phyloP scores from a whole-genome alignment of 257 asterid species.

The Penstemon newberryi region DNA sequence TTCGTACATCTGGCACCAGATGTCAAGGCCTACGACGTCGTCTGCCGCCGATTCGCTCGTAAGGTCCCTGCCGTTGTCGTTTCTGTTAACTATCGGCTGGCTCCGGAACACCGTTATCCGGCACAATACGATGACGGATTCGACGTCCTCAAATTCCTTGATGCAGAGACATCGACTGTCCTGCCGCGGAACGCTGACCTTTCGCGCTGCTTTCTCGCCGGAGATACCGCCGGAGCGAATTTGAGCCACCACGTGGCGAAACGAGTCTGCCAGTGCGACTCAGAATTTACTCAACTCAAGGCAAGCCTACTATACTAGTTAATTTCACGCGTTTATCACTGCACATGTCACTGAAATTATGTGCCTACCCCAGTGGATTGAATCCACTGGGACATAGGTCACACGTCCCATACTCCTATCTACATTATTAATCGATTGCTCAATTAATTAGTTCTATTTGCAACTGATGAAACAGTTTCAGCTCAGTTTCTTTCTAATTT shows the following conservation, averaged over 20 bases:
- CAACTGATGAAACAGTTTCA: no score
- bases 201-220: conserved; percentile 65
- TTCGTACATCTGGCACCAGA: conserved; percentile 60
- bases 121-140: conserved; percentile 74
- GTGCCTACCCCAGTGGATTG: no score
- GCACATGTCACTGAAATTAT: neutral
- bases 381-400: neutral
- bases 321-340: neutral
- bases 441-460: no score
- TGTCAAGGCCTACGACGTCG: conserved; percentile 53
- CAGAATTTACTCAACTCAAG: conserved; percentile 45
- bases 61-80: conserved; percentile 51
- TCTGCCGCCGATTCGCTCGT: conserved; percentile 70
- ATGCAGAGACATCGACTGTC: conserved; percentile 29
- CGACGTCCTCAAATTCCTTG: conserved; percentile 58
- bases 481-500: no score
- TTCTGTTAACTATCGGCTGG: conserved; percentile 69
- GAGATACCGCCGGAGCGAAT: conserved; percentile 85
- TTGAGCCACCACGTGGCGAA: conserved; percentile 68
- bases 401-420: neutral
- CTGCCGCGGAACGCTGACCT: conserved; percentile 66
- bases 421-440: no score
- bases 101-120: conserved; percentile 73
- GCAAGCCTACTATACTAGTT: conserved; percentile 20
- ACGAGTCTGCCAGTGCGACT: conserved; percentile 38